Conservation (phyloP, 2,329 filamentous ascomycete genomes). For the Pezicula carpinea region DNA sequence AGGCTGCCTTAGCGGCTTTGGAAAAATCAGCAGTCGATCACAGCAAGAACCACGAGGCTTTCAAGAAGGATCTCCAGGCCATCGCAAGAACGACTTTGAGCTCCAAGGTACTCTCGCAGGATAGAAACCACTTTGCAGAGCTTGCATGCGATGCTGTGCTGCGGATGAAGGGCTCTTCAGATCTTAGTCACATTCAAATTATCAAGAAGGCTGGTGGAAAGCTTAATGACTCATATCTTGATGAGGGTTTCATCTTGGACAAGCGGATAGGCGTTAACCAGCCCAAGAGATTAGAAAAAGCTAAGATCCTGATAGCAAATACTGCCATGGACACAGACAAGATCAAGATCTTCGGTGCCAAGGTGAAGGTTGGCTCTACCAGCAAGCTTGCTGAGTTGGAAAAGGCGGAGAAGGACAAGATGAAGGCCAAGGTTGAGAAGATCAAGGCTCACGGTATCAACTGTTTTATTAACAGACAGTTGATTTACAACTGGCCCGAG, state of each 20-base stretch:
- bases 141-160: slow-evolving; percentile 90
- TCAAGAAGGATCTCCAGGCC: slow-evolving; percentile 82
- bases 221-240: slow-evolving; percentile 93
- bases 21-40: slow-evolving; percentile 85
- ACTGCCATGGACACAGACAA: slow-evolving; percentile 99
- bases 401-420: slow-evolving; percentile 98
- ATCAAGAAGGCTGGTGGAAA: slow-evolving; percentile 99
- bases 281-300: slow-evolving; percentile 94
- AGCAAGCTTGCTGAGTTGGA: slow-evolving; percentile 97
- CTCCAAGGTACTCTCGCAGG: slow-evolving; percentile 94
- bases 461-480: slow-evolving; percentile 98
- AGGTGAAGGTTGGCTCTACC: slow-evolving; percentile 93
- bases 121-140: slow-evolving; percentile 84
- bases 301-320: slow-evolving; percentile 96
- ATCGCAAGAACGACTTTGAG: slow-evolving; percentile 95
- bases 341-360: slow-evolving; percentile 98
- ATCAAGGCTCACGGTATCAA: slow-evolving; percentile 99
- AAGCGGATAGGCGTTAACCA: slow-evolving; percentile 99
- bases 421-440: slow-evolving; percentile 98
- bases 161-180: slow-evolving; percentile 81
- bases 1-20: slow-evolving; percentile 78
- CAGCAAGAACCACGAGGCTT: slow-evolving; percentile 75
- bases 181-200: slow-evolving; percentile 96
- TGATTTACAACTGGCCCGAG: slow-evolving; percentile 99
- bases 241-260: slow-evolving; percentile 97